Conservation (phyloP, 805 yeast species). For the Isabelozyma rhagii region DNA sequence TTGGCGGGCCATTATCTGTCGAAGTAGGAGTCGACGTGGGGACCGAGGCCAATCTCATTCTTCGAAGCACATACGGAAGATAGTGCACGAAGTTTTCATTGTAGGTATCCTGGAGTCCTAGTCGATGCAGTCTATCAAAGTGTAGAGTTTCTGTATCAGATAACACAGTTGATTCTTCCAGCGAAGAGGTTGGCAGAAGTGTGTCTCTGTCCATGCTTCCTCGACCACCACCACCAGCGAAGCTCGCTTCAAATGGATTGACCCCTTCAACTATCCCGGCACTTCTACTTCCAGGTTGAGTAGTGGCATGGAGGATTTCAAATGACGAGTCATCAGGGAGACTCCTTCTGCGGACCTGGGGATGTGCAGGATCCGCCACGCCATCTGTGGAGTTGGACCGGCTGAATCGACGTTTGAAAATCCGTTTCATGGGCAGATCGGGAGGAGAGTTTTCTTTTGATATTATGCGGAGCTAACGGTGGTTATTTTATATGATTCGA, state of each 20-base stretch:
- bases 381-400: neutral
- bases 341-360: neutral
- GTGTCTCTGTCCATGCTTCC: neutral
- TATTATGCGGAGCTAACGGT: too few species aligned
- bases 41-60: neutral
- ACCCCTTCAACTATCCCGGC: too few species aligned
- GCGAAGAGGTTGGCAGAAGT: neutral
- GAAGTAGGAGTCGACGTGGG: neutral
- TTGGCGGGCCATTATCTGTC: neutral
- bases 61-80: conserved; percentile 34
- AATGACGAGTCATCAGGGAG: neutral
- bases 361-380: neutral
- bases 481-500: too few species aligned
- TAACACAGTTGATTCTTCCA: conserved; percentile 17
- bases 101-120: conserved; percentile 34
- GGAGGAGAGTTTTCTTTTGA: neutral
- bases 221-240: too few species aligned
- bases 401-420: neutral
- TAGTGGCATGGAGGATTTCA: conserved; percentile 2
- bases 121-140: conserved; percentile 16
- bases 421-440: neutral
- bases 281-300: neutral
- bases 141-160: conserved; percentile 38
- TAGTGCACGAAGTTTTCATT: conserved; percentile 36
- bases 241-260: too few species aligned